phyloP scores from a whole-genome alignment of 1,139 yeast species.

The Spencermartinsiella ligniputridi region DNA sequence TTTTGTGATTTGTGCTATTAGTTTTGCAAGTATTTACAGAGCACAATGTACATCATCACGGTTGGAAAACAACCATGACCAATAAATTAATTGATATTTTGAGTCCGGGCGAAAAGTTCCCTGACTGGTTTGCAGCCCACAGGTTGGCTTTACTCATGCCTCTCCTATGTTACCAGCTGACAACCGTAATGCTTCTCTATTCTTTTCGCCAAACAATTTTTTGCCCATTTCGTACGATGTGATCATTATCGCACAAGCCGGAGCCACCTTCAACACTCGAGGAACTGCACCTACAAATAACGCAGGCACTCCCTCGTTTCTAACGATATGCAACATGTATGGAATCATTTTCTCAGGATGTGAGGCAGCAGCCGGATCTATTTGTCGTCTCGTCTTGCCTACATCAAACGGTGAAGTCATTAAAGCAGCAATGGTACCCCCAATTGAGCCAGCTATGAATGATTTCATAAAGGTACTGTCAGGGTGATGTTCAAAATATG shows the following conservation, averaged over 20 bases:
- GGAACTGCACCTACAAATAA: constrained; percentile 83
- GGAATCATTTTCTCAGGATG: constrained; percentile 50
- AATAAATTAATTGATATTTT: no score
- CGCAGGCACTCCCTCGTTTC: constrained; percentile 70
- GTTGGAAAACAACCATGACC: no score
- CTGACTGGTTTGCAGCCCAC: no score
- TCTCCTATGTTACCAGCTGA: neutral
- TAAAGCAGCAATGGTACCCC: constrained; percentile 84
- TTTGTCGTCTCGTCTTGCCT: constrained; percentile 90
- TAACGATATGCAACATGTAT: constrained; percentile 57
- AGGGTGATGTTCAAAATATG: constrained; percentile 26
- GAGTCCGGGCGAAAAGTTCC: no score
- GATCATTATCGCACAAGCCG: constrained; percentile 98
- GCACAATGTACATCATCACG: no score
- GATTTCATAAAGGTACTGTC: constrained; percentile 64
- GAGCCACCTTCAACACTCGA: constrained; percentile 85
- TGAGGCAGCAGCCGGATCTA: constrained; percentile 38
- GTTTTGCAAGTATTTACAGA: no score
- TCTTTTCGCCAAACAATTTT: constrained; percentile 40
- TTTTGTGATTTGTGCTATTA: no score
- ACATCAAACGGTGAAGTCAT: constrained; percentile 95
- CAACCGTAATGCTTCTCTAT: neutral
- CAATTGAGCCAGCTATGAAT: constrained; percentile 75
- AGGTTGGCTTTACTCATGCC: no score
- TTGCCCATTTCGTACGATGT: constrained; percentile 91